Conservation (phyloP, 2,329 filamentous ascomycete genomes). For the Venturiaceae sp. region DNA sequence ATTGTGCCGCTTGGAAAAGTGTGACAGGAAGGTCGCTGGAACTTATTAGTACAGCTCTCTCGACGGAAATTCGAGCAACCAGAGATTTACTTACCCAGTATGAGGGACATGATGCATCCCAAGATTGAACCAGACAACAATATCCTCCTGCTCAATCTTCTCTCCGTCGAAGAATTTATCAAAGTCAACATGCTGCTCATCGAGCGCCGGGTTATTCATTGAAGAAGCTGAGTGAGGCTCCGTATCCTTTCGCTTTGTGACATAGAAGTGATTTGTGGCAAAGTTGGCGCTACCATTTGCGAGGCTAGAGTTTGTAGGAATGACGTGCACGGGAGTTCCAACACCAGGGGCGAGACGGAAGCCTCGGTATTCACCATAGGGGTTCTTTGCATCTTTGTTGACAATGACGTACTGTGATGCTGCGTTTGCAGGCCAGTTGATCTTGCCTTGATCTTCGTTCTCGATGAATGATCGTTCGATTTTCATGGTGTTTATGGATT, state of each 20-base stretch:
- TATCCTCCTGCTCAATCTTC: slow-evolving; percentile 31
- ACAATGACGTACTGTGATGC: slow-evolving; percentile 35
- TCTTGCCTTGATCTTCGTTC: slow-evolving; percentile 37
- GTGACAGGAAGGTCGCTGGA: neutral
- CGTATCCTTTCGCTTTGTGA: slow-evolving; percentile 35
- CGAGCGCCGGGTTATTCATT: slow-evolving; percentile 24
- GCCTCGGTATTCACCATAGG: slow-evolving; percentile 38
- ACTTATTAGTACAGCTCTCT: neutral
- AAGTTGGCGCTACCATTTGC: slow-evolving; percentile 23
- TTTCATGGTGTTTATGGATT: slow-evolving; percentile 20
- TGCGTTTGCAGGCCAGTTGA: slow-evolving; percentile 39
- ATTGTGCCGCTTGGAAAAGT: neutral
- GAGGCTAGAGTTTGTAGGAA: slow-evolving; percentile 26
- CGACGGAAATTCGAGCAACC: no score
- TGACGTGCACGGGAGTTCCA: slow-evolving; percentile 24
- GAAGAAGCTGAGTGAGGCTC: slow-evolving; percentile 28
- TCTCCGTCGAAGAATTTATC: slow-evolving; percentile 34
- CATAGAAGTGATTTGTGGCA: slow-evolving; percentile 28
- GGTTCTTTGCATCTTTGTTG: slow-evolving; percentile 36
- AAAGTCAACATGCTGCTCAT: slow-evolving; percentile 35
- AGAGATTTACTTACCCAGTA: slow-evolving; percentile 30
- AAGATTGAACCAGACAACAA: slow-evolving; percentile 45
- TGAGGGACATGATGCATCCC: slow-evolving; percentile 51
- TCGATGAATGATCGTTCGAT: slow-evolving; percentile 19
- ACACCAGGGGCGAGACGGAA: slow-evolving; percentile 34